Evolutionary conservation across 768 basidiomycete species (phyloP).

Genomic region (Pluteus cervinus): DNA sequence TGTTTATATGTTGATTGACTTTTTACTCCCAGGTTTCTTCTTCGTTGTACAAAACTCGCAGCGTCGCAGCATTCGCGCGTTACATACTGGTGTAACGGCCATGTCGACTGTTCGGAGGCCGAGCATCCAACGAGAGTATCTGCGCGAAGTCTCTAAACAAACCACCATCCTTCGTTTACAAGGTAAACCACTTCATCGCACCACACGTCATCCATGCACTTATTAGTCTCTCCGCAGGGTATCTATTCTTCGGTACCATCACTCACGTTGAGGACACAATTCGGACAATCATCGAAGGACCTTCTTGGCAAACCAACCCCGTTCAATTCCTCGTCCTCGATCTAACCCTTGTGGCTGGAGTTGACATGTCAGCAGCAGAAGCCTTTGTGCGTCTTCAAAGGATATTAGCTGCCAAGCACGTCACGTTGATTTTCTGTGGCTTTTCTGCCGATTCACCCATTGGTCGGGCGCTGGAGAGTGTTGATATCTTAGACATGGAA

Average conservation of each 20-base stretch:
- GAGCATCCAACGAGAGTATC: conserved; percentile 79
- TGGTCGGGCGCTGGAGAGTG: conserved; percentile 68
- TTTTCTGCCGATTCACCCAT: conserved; percentile 56
- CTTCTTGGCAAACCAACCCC: conserved; percentile 66
- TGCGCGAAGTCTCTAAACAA: conserved; percentile 89
- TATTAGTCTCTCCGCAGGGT: conserved; percentile 38
- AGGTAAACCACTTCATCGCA: conserved; percentile 31
- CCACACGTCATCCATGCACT: not conserved
- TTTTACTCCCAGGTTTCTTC: conserved; percentile 61
- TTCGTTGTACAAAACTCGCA: conserved; percentile 97
- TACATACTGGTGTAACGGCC: conserved; percentile 77
- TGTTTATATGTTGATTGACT: not conserved
- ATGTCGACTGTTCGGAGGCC: conserved; percentile 92
- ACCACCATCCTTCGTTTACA: conserved; percentile 86
- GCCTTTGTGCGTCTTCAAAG: conserved; percentile 91
- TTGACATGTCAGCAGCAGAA: conserved; percentile 94
- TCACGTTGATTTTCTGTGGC: conserved; percentile 88
- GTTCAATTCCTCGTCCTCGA: conserved; percentile 90
- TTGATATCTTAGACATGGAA: conserved; percentile 71
- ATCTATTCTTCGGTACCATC: conserved; percentile 93
- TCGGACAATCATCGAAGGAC: conserved; percentile 63
- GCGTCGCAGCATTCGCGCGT: conserved; percentile 73
- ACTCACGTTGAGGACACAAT: conserved; percentile 85
- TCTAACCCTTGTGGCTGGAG: conserved; percentile 76
- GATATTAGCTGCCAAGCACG: conserved; percentile 64